Base-by-base conservation (phyloP, 371 early-diverging fungal species). In the Apophysomyces variabilis region DNA sequence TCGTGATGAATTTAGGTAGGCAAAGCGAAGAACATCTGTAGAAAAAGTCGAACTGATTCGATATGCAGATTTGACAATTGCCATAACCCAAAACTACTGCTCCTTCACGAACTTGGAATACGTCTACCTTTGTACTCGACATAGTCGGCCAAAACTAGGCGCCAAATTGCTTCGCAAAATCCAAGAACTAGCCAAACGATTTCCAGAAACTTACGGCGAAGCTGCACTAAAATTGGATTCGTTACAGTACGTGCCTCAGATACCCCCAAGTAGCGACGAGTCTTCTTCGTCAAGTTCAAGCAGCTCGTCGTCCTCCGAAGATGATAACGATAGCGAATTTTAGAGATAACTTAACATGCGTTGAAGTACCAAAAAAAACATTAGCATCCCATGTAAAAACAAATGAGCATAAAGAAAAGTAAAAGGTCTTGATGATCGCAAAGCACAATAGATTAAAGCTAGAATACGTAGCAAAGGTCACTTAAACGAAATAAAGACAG, bases 71-170 rank as follows among this genome's bases (percentile, higher is more conserved):
- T 89, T 90, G 64, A 89, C 93, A 11, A 84, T 91, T 44, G 93
- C 93, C 9, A 85, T 93, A 18, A 94, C 94, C 11, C 94, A 94
- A 68, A 93, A 94, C 76, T 92, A 90, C 66, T 91, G 91, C 64
- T 89, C 91, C 0, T 78, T 80, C 1, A 87, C 90, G 14, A 89
- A 89, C 65, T 77, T 90, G n/a, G 94, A 94, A 62, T 71, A 74
- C 21, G 92, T 93, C 1, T 93, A 87, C 80, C 78, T 93, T 6
- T 67, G 76, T 44, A 90, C 93, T 3, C 83, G 94, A 5, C 79
- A 84, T 64, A 75, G 86, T 0, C 86, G 93, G n/a, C 94, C 94
- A 18, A 85, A 88, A 57, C 63, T 93, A 41, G 89, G 90, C 0
- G 77, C 70, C 37, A 85, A 87, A 56, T 66, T 93, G 9, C 69